Base-by-base conservation (phyloP, 305 asterid genomes). In the Caryopteris hybrid region DNA sequence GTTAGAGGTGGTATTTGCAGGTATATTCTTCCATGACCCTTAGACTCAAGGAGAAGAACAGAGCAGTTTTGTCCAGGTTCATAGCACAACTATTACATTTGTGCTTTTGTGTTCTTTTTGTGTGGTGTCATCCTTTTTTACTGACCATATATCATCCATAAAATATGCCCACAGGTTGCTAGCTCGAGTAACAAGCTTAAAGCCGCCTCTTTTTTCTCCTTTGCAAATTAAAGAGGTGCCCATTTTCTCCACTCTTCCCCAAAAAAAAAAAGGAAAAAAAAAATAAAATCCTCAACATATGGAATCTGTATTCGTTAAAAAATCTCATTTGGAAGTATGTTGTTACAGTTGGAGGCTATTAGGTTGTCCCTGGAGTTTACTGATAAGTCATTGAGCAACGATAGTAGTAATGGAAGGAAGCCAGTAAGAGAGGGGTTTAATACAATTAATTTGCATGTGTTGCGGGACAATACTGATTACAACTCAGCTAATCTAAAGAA, bases 211-310 rank as follows among this genome's bases (percentile, higher is more conserved):
- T 61, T 80, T 94, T 70, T 83, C 97, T 68, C 47, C 81, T 48
- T 68, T 51, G 79, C 99, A 86, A 80, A 65, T 89, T 79, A 79
- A 84, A 77, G 89, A 86, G 97, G 99, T 94, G 66, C 50, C 62
- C 43, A 61, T 66, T 53, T 41, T 34, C 50, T 34, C 16, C 14
- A 17, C 8, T 33, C 71, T 5, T 12, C 38, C 57, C 46, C 66
- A 5, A 6, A 8, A 17, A 8, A 58, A 31, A 11, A 13, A 16
- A 74, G n/a, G n/a, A n/a, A 5, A 6, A 8, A 17, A 8, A 58
- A 31, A 11, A 13, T 6, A 74, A 10, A 27, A 42, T 48, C 11
- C 33, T 61, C 33, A 46, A 55, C 10, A 17, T 53, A 16, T 66
- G 53, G 51, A 39, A 22, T 74, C 25, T 74, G 66, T 55, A 38